Percentiles rank a stretch among this genome's conserved stretches.
phyloP scores from a whole-genome alignment of 1,284 basidiomycete genomes.

The Ustilago cynodontis region DNA sequence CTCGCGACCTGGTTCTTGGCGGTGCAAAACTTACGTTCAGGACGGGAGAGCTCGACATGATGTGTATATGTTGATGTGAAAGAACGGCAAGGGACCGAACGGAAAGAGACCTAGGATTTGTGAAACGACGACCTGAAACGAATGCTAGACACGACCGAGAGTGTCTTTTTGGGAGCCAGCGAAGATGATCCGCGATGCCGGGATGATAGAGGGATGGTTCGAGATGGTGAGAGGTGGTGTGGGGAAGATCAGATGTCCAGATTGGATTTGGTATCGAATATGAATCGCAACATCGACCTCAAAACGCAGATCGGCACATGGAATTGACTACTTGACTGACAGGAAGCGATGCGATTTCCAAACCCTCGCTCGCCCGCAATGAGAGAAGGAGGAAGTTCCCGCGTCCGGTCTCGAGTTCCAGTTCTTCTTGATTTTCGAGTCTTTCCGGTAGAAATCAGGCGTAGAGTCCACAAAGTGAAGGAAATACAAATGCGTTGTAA shows the following conservation, averaged over 20 bases:
- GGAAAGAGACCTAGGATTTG: conserved; percentile 11
- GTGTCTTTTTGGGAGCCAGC: conserved; percentile 19
- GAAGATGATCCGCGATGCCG: conserved; percentile 13
- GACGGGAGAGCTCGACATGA: conserved; percentile 62
- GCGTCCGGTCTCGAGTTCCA: conserved; percentile 18
- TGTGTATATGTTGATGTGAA: conserved; percentile 25
- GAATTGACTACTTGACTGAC: conserved; percentile 16
- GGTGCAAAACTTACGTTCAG: conserved; percentile 59
- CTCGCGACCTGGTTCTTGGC: not conserved
- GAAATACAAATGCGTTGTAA: conserved; percentile 17
- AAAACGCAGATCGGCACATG: conserved; percentile 21
- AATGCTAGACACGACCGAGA: conserved; percentile 20
- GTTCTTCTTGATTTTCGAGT: conserved; percentile 30
- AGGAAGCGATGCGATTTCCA: conserved; percentile 13
- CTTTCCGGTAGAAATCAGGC: conserved; percentile 20
- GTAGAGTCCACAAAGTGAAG: not conserved
- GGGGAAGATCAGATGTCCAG: conserved; percentile 7
- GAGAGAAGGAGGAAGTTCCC: conserved; percentile 1
- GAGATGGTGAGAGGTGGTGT: conserved; percentile 6
- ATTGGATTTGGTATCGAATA: not conserved
- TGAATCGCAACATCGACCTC: not conserved
- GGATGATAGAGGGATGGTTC: not conserved
- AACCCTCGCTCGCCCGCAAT: conserved; percentile 15
- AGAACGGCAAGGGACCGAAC: conserved; percentile 17
- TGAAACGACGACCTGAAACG: conserved; percentile 9